These are phyloP conservation scores for Eremothecium sinecaudum DNA, from an alignment of 1,139 yeast genomes.

Conservation along the genomic window DNA sequence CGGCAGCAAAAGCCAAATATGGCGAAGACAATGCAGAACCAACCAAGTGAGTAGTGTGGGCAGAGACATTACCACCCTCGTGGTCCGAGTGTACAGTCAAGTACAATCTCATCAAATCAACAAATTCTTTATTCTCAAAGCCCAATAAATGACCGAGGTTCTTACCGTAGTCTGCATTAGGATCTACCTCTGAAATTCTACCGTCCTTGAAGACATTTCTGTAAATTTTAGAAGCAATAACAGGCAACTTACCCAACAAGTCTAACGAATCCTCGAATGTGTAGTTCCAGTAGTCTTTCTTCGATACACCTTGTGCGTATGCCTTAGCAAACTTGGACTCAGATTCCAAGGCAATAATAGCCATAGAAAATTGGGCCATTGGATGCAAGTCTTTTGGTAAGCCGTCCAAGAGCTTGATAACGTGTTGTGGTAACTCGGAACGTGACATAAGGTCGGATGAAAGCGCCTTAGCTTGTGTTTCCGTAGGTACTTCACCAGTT, in stretches of 20 bases:
- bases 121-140: constrained; percentile 37
- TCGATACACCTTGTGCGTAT: constrained; percentile 56
- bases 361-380: constrained; percentile 64
- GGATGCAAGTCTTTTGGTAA: constrained; percentile 54
- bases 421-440: constrained; percentile 48
- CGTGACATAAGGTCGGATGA: constrained; percentile 51
- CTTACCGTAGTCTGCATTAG: constrained; percentile 80
- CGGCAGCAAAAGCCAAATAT: constrained; percentile 35
- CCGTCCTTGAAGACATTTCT: constrained; percentile 48
- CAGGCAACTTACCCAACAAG: constrained; percentile 56
- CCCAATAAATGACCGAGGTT: constrained; percentile 83
- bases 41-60: constrained; percentile 38
- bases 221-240: constrained; percentile 58
- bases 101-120: constrained; percentile 36
- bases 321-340: constrained; percentile 63
- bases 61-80: constrained; percentile 41
- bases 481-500: constrained; percentile 55
- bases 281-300: constrained; percentile 61
- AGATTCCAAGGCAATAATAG: constrained; percentile 48
- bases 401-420: constrained; percentile 42
- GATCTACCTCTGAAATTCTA: constrained; percentile 57
- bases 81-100: constrained; percentile 39
- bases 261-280: constrained; percentile 57
- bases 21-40: constrained; percentile 38
- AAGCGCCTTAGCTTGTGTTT: constrained; percentile 43